Evolutionary conservation across 768 basidiomycete genomes (phyloP).

Genomic region (Kwoniella mangroviensis): DNA sequence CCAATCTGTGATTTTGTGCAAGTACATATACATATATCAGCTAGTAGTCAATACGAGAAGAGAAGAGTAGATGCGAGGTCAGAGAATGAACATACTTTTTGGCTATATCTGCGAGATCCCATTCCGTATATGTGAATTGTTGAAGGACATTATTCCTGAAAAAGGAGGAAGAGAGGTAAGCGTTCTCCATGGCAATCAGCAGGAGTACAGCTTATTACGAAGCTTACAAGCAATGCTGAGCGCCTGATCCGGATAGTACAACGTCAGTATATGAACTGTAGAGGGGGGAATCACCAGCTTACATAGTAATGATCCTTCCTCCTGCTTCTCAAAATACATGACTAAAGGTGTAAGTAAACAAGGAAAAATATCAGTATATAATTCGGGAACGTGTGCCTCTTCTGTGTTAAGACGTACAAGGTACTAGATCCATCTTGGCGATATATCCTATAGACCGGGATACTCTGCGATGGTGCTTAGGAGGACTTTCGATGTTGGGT

Average conservation of each 20-base stretch:
- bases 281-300: constrained; percentile 2
- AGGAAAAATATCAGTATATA: not conserved
- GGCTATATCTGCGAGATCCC: constrained; percentile 56
- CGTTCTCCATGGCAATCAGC: too few relatives aligned
- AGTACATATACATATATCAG: not conserved
- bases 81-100: constrained; percentile 38
- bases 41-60: too few relatives aligned
- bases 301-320: constrained; percentile 51
- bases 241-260: constrained; percentile 23
- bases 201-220: not conserved
- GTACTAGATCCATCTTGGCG: constrained; percentile 41
- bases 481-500: too few relatives aligned
- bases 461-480: not conserved
- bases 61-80: too few relatives aligned
- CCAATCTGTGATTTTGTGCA: constrained; percentile 36
- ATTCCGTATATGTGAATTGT: constrained; percentile 51
- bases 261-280: not conserved
- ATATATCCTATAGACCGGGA: not conserved
- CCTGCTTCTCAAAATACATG: constrained; percentile 53
- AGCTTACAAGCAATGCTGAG: constrained; percentile 53
- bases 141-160: constrained; percentile 54
- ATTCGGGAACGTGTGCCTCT: not conserved
- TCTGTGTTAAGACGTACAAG: constrained; percentile 28
- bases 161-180: not conserved
- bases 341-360: constrained; percentile 22